Base-by-base conservation (phyloP, 257 asterid genomes). In the Petunia axillaris region DNA sequence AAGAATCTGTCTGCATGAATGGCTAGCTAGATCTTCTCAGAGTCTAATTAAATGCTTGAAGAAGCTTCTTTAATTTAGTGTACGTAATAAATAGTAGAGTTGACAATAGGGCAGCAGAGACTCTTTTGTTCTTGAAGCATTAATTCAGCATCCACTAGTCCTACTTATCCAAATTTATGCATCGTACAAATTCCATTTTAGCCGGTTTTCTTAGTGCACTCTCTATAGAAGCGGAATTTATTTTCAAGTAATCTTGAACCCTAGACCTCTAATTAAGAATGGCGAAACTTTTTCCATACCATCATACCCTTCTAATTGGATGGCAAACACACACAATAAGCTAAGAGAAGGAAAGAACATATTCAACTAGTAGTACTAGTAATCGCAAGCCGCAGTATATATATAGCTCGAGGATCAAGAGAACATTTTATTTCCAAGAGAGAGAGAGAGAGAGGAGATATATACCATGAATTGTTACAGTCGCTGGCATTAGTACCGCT, bases 391-490 rank as follows among this genome's bases (percentile, higher is more conserved):
- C 74, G 36, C 52, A 40, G 43, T 65, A 11, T 50, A 39, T 65
- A 11, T 50, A 39, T 39, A 13, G 52, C 52, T 1, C 53, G 53
- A 66, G 4, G 41, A 15, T 66, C 54, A 37, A 58, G n/a, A 16
- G n/a, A 58, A 39, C 43, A 76, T 76, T 68, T 68, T 70, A 54
- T 16, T 73, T 35, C 4, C 36, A 6, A 41, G 2, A 39, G 10
- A 83, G 59, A 39, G 57, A 52, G 25, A 37, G 43, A 13, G 41
- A 70, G 37, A 70, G 39, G 39, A 40, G 55, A 77, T 83, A 83
- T 25, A 60, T 91, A 91, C 97, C 96, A 93, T 80, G 97, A 87
- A 88, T 93, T 89, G 82, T 63, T 85, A 57, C 87, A 91, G 66
- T 91, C 93, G 74, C 82, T 87, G 16, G 83, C 78, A 84, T 87